phyloP scores from a whole-genome alignment of 2,329 filamentous ascomycete species.

The Aspergillus alliaceus region DNA sequence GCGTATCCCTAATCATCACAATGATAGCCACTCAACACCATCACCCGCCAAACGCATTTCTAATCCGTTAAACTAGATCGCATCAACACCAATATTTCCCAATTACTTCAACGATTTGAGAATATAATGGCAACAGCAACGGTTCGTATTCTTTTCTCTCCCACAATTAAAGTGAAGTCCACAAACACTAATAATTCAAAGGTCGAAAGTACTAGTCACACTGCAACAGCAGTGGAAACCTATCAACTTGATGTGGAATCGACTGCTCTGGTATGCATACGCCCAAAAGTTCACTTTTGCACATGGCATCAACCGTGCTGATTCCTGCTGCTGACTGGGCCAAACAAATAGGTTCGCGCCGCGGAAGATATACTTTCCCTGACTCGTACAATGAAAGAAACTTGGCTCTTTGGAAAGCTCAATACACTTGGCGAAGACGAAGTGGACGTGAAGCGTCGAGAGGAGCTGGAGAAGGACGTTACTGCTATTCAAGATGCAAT shows the following conservation, averaged over 20 bases:
- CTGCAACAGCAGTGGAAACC: conserved; percentile 56
- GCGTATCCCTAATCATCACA: not conserved
- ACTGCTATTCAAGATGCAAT: conserved; percentile 48
- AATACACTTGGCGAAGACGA: conserved; percentile 54
- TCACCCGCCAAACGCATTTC: not conserved
- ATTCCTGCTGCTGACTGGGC: not conserved
- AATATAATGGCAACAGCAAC: conserved; percentile 56
- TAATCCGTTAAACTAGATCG: conserved; percentile 33
- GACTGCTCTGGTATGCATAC: conserved; percentile 51
- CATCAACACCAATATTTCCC: conserved; percentile 45
- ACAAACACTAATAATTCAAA: conserved; percentile 19
- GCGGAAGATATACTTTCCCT: conserved; percentile 63
- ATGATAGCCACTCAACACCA: not conserved
- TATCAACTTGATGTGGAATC: conserved; percentile 61
- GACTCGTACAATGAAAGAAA: conserved; percentile 63
- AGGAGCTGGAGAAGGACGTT: conserved; percentile 50
- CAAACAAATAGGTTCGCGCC: conserved; percentile 53
- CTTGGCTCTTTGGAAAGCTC: conserved; percentile 66
- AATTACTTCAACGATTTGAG: conserved; percentile 55
- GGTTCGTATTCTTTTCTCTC: conserved; percentile 31
- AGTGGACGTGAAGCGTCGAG: conserved; percentile 39
- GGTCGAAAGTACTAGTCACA: conserved; percentile 54
- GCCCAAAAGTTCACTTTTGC: too few relatives aligned
- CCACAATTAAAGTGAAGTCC: not conserved
- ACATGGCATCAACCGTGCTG: not conserved